Evolutionary conservation across 2,329 filamentous ascomycete species (phyloP), one percentile per base, ranked within the genome.

Genomic region (Botrytis paeoniae): DNA sequence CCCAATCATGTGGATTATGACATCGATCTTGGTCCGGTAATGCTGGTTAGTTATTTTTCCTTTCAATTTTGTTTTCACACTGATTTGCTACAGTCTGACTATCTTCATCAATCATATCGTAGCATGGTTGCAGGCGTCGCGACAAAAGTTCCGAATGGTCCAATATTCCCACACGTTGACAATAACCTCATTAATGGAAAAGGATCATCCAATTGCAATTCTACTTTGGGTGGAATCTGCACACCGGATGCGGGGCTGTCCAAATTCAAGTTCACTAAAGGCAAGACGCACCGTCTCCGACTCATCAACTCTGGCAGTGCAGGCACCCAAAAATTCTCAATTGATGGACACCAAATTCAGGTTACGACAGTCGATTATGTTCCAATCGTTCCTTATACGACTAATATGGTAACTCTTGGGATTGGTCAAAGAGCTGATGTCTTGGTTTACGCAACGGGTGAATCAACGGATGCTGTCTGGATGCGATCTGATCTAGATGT

Each of bases 281-380:
- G 83, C 18, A 82, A 80, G 20, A 82, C 80, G 1, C 85, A 86
- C 71, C 83, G 83, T 35, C 74, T 87, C 41, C 80, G 86, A 4
- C 77, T 87, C 4, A 79, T 87, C 72, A 86, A 86, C 75, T 80
- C 79, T 29, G 85, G 75, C 76, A 80, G 89, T 12, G 74, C 74
- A 51, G 62, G 62, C 6, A 73, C 73, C 1, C 25, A 75, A 54
- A 77, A 77, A 39, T 87, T 88, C 76, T 82, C 81, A 63, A 86
- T 88, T 73, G 86, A 88, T 78, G 84, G 86, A 72, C 89, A 91
- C 78, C 84, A 80, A 0, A 78, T 91, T 78, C 86, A 83, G 0
- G 88, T 91, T 39, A 88, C 91, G 54, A 83, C 85, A 0, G 81
- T 81, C 37, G 89, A 90, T 73, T 82, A 90, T 20, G 86, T 91